phyloP scores from a whole-genome alignment of 2,329 filamentous ascomycete genomes.

The Eurotiales sp. region DNA sequence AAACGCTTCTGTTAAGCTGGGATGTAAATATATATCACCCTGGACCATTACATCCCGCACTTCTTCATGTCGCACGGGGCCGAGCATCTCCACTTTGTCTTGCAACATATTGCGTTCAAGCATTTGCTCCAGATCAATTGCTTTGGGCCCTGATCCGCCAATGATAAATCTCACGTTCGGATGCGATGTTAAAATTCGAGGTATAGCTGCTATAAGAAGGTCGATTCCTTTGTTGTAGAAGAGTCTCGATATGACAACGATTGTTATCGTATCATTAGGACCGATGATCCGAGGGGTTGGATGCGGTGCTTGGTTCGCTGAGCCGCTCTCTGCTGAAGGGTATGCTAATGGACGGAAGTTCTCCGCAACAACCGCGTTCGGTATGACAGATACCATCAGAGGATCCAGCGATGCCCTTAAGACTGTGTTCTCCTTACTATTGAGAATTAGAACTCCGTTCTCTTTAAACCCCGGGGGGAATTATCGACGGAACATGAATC shows the following conservation, averaged over 20 bases:
- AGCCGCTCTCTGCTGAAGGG: constrained; percentile 30
- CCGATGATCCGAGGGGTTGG: constrained; percentile 66
- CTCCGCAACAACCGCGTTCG: constrained; percentile 93
- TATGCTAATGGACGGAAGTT: constrained; percentile 77
- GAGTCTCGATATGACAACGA: constrained; percentile 92
- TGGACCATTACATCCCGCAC: constrained; percentile 96
- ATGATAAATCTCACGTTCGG: constrained; percentile 96
- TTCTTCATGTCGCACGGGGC: constrained; percentile 89
- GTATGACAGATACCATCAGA: constrained; percentile 95
- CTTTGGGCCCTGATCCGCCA: constrained; percentile 90
- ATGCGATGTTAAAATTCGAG: constrained; percentile 81
- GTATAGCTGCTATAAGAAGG: constrained; percentile 91
- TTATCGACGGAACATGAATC: neutral
- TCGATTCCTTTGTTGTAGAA: constrained; percentile 99
- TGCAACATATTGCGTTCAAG: constrained; percentile 91
- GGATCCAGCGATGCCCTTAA: constrained; percentile 91
- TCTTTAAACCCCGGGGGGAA: neutral
- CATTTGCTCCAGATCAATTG: constrained; percentile 97
- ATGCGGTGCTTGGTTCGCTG: constrained; percentile 29
- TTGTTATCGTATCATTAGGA: constrained; percentile 84
- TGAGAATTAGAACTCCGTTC: too few species aligned
- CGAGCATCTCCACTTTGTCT: constrained; percentile 88
- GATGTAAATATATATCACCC: constrained; percentile 94
- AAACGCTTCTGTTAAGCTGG: constrained; percentile 92
- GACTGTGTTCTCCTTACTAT: constrained; percentile 95